phyloP scores from a whole-genome alignment of 2,329 filamentous ascomycete genomes.

The Cryphonectria nitschkei region DNA sequence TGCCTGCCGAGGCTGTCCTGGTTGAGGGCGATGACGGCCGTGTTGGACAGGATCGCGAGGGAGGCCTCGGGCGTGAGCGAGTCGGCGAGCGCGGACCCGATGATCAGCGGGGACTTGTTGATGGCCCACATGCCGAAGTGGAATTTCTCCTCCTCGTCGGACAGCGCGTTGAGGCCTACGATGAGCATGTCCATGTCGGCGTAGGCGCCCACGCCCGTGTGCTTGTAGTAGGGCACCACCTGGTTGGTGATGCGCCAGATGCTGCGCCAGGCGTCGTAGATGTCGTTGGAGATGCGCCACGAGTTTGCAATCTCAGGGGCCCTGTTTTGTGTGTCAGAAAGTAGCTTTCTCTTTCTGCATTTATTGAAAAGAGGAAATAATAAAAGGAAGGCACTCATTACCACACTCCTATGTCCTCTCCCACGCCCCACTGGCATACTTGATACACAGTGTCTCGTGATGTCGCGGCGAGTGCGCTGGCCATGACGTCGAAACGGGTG shows the following conservation, averaged over 20 bases:
- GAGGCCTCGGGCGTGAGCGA: conserved; percentile 44
- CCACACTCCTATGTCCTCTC: conserved; percentile 51
- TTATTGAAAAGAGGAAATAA: background rate
- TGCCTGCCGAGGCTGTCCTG: conserved; percentile 58
- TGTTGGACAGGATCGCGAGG: conserved; percentile 50
- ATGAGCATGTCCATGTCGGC: conserved; percentile 58
- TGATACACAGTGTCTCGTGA: conserved; percentile 51
- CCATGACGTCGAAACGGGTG: conserved; percentile 51
- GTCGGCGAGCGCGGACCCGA: conserved; percentile 49
- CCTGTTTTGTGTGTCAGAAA: conserved; percentile 27
- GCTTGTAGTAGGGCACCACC: conserved; percentile 49
- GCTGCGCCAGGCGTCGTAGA: conserved; percentile 53
- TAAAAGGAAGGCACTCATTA: conserved; percentile 3
- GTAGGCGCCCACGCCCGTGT: conserved; percentile 51
- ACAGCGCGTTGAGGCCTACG: conserved; percentile 51
- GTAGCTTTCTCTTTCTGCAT: background rate
- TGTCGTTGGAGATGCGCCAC: conserved; percentile 59
- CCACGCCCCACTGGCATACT: conserved; percentile 58
- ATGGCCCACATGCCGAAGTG: conserved; percentile 59
- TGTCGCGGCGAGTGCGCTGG: conserved; percentile 42
- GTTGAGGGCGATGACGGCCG: conserved; percentile 60
- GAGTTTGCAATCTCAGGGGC: conserved; percentile 50
- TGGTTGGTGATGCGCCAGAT: conserved; percentile 58
- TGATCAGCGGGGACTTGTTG: conserved; percentile 53
- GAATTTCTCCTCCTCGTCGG: conserved; percentile 51